Percentiles rank a stretch among this genome's conserved stretches.
These are phyloP conservation scores for Dendrobium nobile DNA, from an alignment of 106 monocot genomes.

Conservation along the genomic window DNA sequence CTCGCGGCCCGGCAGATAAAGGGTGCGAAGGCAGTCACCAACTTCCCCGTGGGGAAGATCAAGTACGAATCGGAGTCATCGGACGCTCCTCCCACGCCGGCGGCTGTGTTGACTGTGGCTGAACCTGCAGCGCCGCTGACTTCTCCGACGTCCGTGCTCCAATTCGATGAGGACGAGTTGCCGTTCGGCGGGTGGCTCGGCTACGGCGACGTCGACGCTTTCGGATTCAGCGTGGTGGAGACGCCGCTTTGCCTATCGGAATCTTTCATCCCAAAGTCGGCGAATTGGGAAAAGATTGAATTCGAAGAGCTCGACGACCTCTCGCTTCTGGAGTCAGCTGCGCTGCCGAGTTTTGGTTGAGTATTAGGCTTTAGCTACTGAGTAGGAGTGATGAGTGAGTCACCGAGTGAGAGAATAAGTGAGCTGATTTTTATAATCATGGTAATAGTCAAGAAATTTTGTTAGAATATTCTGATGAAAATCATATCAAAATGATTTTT, in stretches of 20 bases:
- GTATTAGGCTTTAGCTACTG: too few species aligned
- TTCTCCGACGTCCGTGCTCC: background rate
- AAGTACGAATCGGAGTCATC: too few species aligned
- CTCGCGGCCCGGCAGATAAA: slow-evolving; percentile 5
- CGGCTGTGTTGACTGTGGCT: background rate
- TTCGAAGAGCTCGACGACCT: background rate
- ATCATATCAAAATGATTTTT: too few species aligned
- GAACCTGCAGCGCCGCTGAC: background rate
- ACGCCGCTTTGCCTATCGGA: background rate
- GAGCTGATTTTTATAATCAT: too few species aligned
- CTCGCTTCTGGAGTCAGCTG: too few species aligned
- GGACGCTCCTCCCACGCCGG: background rate
- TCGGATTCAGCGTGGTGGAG: slow-evolving; percentile 3
- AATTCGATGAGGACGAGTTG: background rate
- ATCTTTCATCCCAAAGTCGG: background rate
- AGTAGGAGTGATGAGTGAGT: too few species aligned
- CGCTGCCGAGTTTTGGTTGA: too few species aligned
- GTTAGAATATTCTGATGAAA: too few species aligned
- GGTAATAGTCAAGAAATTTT: too few species aligned
- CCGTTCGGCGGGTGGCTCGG: background rate
- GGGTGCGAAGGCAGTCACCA: slow-evolving; percentile 5
- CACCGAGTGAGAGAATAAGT: too few species aligned
- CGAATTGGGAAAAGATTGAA: background rate
- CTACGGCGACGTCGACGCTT: background rate
- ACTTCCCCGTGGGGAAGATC: background rate